Evolutionary conservation across 345 rosid genomes (phyloP).

Genomic region (Erysimum cheiranthoides): DNA sequence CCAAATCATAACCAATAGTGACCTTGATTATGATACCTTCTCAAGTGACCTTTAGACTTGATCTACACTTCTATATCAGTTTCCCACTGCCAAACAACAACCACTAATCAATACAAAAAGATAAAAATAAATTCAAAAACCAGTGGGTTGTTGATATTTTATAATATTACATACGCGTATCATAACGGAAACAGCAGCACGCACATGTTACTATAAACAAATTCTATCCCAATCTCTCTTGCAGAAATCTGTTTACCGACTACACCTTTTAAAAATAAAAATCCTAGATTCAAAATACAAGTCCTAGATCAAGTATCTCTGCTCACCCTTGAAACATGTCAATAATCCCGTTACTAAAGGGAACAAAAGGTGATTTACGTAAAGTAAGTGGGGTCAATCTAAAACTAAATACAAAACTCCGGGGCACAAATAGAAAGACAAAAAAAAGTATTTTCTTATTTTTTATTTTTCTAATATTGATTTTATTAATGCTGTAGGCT

Average conservation of each 20-base stretch:
- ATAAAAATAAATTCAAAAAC: conserved; percentile 7
- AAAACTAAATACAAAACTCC: conserved; percentile 12
- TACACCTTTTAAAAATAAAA: conserved; percentile 23
- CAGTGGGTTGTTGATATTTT: background rate
- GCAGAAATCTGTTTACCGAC: conserved; percentile 45
- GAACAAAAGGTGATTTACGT: conserved; percentile 1
- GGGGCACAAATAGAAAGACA: conserved; percentile 43
- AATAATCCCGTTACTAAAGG: conserved; percentile 25
- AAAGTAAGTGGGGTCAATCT: conserved; percentile 43
- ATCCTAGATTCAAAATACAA: conserved; percentile 16
- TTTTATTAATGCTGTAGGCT: conserved; percentile 38
- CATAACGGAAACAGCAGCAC: conserved; percentile 46
- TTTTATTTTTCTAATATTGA: too few species aligned
- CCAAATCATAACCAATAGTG: background rate
- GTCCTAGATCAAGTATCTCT: conserved; percentile 22
- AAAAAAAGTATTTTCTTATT: conserved; percentile 5
- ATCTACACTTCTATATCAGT: conserved; percentile 19
- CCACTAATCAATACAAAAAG: conserved; percentile 6
- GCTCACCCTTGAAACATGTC: background rate
- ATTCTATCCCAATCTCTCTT: conserved; percentile 24
- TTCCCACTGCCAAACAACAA: conserved; percentile 34
- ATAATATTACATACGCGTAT: conserved; percentile 7
- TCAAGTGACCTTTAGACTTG: conserved; percentile 6
- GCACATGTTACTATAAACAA: conserved; percentile 42
- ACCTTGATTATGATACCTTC: background rate